Evolutionary conservation across 345 rosid species (phyloP).

Genomic region (Hibiscus tridactylites): DNA sequence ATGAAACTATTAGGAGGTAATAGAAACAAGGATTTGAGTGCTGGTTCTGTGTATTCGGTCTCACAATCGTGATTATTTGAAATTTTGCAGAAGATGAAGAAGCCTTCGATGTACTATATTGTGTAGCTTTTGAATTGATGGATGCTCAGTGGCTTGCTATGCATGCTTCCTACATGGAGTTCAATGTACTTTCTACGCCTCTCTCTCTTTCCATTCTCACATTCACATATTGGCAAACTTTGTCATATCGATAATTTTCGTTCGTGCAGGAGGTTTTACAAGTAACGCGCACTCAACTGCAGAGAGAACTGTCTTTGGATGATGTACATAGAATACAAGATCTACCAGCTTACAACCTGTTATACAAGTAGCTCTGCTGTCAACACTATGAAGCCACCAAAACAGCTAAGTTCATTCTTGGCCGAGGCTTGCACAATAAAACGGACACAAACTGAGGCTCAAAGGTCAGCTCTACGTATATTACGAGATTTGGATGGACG

Average conservation of each 20-base stretch:
- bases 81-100: slow-evolving; percentile 66
- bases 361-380: slow-evolving; percentile 39
- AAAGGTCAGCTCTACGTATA: too few relatives aligned
- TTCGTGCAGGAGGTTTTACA: slow-evolving; percentile 69
- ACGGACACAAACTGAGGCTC: not conserved
- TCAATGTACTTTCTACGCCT: slow-evolving; percentile 46
- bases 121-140: slow-evolving; percentile 94
- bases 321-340: slow-evolving; percentile 66
- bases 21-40: not conserved
- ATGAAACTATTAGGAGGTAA: slow-evolving; percentile 83
- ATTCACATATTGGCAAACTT: too few relatives aligned
- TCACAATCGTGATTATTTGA: slow-evolving; percentile 9
- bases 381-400: not conserved
- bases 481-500: too few relatives aligned
- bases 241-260: not conserved
- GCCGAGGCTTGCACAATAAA: not conserved
- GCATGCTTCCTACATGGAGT: slow-evolving; percentile 98
- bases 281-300: slow-evolving; percentile 71
- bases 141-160: slow-evolving; percentile 99
- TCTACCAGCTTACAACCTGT: slow-evolving; percentile 81
- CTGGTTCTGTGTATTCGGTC: not conserved
- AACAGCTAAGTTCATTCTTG: not conserved
- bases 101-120: slow-evolving; percentile 83
- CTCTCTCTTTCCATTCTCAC: not conserved
- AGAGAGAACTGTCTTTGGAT: slow-evolving; percentile 79